Base-by-base conservation (phyloP, 2,329 filamentous ascomycete genomes). In the Cladophialophora immunda region DNA sequence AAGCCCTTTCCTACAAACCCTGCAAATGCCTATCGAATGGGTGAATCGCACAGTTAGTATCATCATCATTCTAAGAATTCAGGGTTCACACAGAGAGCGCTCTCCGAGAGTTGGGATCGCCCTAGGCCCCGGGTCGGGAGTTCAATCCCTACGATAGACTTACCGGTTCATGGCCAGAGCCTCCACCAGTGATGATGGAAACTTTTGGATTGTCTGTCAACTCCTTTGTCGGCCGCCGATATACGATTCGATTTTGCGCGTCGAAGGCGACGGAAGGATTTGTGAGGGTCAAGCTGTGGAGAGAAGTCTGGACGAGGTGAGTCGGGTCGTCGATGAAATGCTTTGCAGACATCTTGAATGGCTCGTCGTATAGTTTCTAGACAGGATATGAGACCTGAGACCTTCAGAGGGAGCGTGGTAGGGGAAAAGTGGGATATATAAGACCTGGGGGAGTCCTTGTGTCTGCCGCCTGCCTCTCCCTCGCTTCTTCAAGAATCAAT, bases 241-340 rank as follows among this genome's bases (percentile, higher is more conserved):
- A 97, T 75, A 97, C 81, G 74, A 96, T 90, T 79, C 97, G 97
- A 82, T 96, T 91, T 59, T 88, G 83, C 32, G 81, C 79, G 77
- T 97, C 93, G 72, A 95, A 86, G 59, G 91, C 90, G 27, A 96
- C 83, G 38, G 90, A 90, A 8, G 94, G 94, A 78, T 97, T 97
- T 58, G 91, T 93, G 68, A 92, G 82, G 25, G 93, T 94, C 36
- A 95, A 84, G 69, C 90, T 89, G 73, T 89, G 86, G 22, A 97
- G 88, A 53, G 94, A 92, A 50, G 88, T 84, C 76, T 87, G 85
- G 77, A 97, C 92, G 59, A 97, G 87, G 75, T 91, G 86, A 61
- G 89, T 69, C 75, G 80, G 80, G 64, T 71, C 70, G 56, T 69
- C 59, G 59, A 72, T 70, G 64, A 73, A 73, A 36, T 67, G 65